Evolutionary conservation across 129 eudicot genomes (phyloP).

Genomic region (Artemisia tridentata): DNA sequence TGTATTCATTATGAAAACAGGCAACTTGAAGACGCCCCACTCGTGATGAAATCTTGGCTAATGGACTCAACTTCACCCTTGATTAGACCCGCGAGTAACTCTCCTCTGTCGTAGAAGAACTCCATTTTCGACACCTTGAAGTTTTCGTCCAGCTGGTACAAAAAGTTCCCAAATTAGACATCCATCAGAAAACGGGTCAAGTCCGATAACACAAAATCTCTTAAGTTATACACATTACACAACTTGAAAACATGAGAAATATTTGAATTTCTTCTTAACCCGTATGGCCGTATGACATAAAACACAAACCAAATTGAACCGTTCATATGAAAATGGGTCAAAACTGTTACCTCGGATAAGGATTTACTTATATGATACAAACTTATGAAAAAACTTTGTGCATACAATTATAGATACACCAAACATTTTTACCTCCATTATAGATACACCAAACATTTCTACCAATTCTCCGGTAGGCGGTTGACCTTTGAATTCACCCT

Average conservation of each 20-base stretch:
- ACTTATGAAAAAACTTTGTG: neutral
- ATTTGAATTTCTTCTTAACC: no score
- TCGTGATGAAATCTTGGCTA: neutral
- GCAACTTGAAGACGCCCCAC: constrained; percentile 28
- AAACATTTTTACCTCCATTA: constrained; percentile 62
- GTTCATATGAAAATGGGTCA: neutral
- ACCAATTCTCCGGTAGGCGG: constrained; percentile 57
- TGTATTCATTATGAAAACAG: constrained; percentile 24
- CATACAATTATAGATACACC: neutral
- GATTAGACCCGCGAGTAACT: constrained; percentile 42
- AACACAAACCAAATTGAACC: no score
- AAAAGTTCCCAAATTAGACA: neutral
- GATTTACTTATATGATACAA: neutral
- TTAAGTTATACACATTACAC: no score
- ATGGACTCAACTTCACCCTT: constrained; percentile 27
- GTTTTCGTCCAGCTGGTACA: constrained; percentile 34
- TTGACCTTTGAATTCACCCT: constrained; percentile 73
- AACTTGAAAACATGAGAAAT: no score
- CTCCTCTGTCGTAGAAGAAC: constrained; percentile 57
- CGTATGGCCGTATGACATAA: no score
- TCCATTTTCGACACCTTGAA: constrained; percentile 44
- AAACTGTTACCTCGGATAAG: no score
- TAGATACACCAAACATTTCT: constrained; percentile 59
- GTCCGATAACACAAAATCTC: no score
- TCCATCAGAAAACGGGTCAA: neutral